phyloP scores from a whole-genome alignment of 768 basidiomycete genomes.

The Boletus fagicola region DNA sequence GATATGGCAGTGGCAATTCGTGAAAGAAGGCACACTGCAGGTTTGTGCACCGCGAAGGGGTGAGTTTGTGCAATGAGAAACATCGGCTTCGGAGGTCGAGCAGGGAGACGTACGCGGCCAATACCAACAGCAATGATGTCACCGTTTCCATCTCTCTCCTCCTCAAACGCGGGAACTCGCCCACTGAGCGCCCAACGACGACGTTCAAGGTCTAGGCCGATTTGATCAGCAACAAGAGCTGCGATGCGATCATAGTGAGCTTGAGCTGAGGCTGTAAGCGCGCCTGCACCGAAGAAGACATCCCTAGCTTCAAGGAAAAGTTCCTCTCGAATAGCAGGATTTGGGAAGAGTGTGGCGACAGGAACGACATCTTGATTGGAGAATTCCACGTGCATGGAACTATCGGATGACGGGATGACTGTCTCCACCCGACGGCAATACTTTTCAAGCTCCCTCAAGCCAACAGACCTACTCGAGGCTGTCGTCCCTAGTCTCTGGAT shows the following conservation, averaged over 20 bases:
- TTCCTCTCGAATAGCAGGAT: slow-evolving; percentile 79
- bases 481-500: slow-evolving; percentile 51
- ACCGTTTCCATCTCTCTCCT: slow-evolving; percentile 69
- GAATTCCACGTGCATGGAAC: slow-evolving; percentile 40
- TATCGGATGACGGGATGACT: slow-evolving; percentile 51
- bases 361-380: slow-evolving; percentile 27
- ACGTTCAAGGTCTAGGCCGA: slow-evolving; percentile 69
- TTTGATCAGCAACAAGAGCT: slow-evolving; percentile 52
- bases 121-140: slow-evolving; percentile 53
- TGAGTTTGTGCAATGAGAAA: slow-evolving; percentile 38
- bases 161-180: slow-evolving; percentile 62
- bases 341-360: slow-evolving; percentile 55
- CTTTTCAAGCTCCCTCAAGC: slow-evolving; percentile 78
- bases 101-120: slow-evolving; percentile 60
- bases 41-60: slow-evolving; percentile 88
- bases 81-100: slow-evolving; percentile 39
- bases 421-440: slow-evolving; percentile 73
- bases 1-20: slow-evolving; percentile 74
- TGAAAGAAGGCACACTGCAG: slow-evolving; percentile 75
- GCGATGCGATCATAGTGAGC: slow-evolving; percentile 51
- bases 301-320: slow-evolving; percentile 87
- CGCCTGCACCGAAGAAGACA: slow-evolving; percentile 81
- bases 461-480: slow-evolving; percentile 58
- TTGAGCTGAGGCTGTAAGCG: slow-evolving; percentile 50
- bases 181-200: slow-evolving; percentile 66